Base-by-base conservation (phyloP, 495 filamentous ascomycete species). In the Amphirosellinia nigrospora region DNA sequence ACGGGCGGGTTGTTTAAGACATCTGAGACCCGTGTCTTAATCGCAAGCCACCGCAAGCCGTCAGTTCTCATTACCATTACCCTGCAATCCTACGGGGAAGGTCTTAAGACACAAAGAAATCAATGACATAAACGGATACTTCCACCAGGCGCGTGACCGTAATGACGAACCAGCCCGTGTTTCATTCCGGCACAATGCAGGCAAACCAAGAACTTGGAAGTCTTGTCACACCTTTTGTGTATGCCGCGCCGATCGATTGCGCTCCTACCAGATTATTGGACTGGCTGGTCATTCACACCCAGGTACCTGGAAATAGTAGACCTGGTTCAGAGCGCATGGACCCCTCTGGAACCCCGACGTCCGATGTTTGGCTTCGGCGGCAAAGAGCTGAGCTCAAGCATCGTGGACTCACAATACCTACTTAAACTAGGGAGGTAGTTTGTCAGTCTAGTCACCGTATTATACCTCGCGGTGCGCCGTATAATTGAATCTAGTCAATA, bases 171-270 rank as follows among this genome's bases (percentile, higher is more conserved):
- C 13, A 32, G 32, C 28, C 45, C 36, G 26, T 46, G 64, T 59
- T 67, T 59, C 64, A 67, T 58, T 67, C 53, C 64, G 45, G 36
- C 52, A 67, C 9, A 34, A 21, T 21, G 50, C 52, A 4, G 38
- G 5, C 46, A 43, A 66, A 41, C 43, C 53, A 52, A 38, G 13
- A 66, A 41, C 43, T 41, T 39, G 26, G 13, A 43, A 36, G n/a
- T 32, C 26, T 32, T 46, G 30, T 30, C 64, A 66, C 38, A 55
- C 64, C 8, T 43, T 43, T 59, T 36, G 30, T 43, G 34, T 6
- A 28, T 61, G 21, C 34, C 28, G 58, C 16, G 58, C 58, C 58
- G 58, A 61, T 61, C 58, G n/a, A 26, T 45, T 48, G 43, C 43
- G 39, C n/a, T 65, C 46, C 32, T 30, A 28, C 19, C 9, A 58